These are phyloP conservation scores for Cladophialophora chaetospira DNA, from an alignment of 2,329 filamentous ascomycete species.

Conservation along the genomic window DNA sequence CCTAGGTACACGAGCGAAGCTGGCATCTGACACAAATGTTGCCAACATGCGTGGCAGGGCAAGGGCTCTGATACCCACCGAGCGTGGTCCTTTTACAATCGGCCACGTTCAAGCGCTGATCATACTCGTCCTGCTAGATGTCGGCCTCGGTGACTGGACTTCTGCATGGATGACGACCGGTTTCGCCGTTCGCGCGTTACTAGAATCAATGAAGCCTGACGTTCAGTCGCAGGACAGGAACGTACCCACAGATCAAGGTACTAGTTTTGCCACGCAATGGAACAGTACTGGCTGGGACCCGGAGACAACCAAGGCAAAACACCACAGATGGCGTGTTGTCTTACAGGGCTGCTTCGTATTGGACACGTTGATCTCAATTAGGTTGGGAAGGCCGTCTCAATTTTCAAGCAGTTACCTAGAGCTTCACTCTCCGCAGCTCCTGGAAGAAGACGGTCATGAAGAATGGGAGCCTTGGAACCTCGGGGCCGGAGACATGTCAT, in stretches of 20 bases:
- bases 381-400: constrained; percentile 49
- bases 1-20: not conserved
- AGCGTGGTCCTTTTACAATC: constrained; percentile 43
- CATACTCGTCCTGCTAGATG: constrained; percentile 52
- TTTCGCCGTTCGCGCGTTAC: constrained; percentile 52
- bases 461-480: constrained; percentile 72
- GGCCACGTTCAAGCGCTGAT: constrained; percentile 49
- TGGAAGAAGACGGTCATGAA: constrained; percentile 68
- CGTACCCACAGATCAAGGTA: not conserved
- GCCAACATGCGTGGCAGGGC: constrained; percentile 31
- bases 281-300: not conserved
- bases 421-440: constrained; percentile 41
- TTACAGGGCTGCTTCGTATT: constrained; percentile 57
- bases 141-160: constrained; percentile 49
- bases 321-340: constrained; percentile 44
- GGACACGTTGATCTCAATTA: constrained; percentile 55
- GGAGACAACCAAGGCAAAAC: constrained; percentile 22
- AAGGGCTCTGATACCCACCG: constrained; percentile 40
- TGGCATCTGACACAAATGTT: not conserved
- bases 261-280: not conserved
- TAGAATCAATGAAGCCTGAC: constrained; percentile 35
- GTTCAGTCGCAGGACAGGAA: not conserved
- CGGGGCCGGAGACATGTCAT: constrained; percentile 45
- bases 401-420: constrained; percentile 43
- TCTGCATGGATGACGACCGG: constrained; percentile 58